These are phyloP conservation scores for Cryphonectria parasitica DNA, from an alignment of 2,329 filamentous ascomycete species.

Conservation along the genomic window DNA sequence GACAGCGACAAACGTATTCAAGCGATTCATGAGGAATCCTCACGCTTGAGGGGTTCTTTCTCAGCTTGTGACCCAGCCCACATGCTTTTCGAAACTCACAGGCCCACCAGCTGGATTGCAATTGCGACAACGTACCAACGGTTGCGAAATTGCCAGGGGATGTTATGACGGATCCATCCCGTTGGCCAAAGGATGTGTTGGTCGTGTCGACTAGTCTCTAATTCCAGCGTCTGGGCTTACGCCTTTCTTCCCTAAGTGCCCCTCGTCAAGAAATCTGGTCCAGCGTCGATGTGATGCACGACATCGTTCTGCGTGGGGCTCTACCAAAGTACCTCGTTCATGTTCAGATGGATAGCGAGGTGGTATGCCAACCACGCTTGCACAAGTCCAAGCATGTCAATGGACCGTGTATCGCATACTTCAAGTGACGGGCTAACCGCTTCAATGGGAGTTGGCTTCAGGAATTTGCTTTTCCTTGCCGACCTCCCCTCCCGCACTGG, in stretches of 20 bases:
- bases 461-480: background rate
- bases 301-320: conserved; percentile 12
- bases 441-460: background rate
- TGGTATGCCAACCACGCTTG: background rate
- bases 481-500: background rate
- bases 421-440: background rate
- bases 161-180: background rate
- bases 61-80: background rate
- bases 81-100: background rate
- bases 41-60: background rate
- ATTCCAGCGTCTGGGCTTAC: background rate
- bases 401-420: background rate
- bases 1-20: background rate
- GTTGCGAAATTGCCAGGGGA: background rate
- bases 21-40: background rate
- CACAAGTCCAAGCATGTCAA: background rate
- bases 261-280: background rate
- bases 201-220: background rate
- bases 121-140: background rate
- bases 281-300: conserved; percentile 16
- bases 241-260: background rate
- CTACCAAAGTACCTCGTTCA: background rate
- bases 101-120: background rate
- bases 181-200: background rate
- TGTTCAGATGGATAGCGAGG: background rate